phyloP scores from a whole-genome alignment of 371 early-diverging fungal species.

The Mucor lusitanicus region DNA sequence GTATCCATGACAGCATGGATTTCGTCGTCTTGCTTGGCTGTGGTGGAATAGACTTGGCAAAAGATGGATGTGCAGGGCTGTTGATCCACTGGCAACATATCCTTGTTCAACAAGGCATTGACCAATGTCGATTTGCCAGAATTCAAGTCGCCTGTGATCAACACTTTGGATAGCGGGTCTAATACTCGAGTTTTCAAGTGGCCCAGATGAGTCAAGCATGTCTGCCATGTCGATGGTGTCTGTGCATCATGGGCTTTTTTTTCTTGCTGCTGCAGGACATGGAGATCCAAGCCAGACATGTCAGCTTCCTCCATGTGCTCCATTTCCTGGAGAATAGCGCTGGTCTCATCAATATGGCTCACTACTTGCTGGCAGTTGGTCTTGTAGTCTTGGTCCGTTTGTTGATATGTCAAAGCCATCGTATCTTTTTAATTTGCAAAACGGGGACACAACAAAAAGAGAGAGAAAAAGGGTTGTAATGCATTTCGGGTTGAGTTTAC shows the following conservation, averaged over 20 bases:
- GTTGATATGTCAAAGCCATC: background rate
- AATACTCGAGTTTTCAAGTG: slow-evolving; percentile 79
- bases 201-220: slow-evolving; percentile 75
- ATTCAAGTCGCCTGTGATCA: slow-evolving; percentile 97
- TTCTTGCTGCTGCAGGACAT: slow-evolving; percentile 7
- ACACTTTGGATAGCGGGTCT: slow-evolving; percentile 90
- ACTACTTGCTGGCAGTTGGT: background rate
- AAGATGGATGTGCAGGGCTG: slow-evolving; percentile 96
- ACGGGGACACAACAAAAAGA: no score
- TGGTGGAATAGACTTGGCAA: slow-evolving; percentile 78
- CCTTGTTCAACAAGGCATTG: slow-evolving; percentile 89
- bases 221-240: slow-evolving; percentile 71
- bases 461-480: slow-evolving; percentile 4
- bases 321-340: background rate
- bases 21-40: slow-evolving; percentile 58
- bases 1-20: slow-evolving; percentile 77
- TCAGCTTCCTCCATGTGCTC: background rate
- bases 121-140: slow-evolving; percentile 97
- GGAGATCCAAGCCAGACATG: background rate
- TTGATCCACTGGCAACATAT: slow-evolving; percentile 92
- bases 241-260: slow-evolving; percentile 54
- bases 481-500: slow-evolving; percentile 13
- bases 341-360: background rate
- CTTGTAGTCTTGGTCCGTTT: background rate
- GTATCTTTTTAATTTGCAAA: background rate